These are phyloP conservation scores for Mycena sp. DNA, from an alignment of 1,284 basidiomycete species.

Conservation along the genomic window DNA sequence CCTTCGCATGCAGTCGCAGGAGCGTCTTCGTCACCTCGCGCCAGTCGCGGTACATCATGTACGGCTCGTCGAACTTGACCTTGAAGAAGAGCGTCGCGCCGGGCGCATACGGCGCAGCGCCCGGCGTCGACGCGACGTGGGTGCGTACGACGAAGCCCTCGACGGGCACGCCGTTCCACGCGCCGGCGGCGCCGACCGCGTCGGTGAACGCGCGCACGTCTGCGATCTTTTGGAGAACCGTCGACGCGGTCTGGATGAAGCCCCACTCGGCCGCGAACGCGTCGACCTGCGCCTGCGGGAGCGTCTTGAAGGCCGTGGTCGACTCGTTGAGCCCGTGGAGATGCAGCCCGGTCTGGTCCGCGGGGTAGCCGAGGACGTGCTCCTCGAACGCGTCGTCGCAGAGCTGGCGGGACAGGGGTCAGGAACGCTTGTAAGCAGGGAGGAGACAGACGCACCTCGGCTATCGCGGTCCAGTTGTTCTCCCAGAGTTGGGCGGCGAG, in stretches of 20 bases:
- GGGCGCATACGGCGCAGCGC: constrained; percentile 66
- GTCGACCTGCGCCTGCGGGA: constrained; percentile 74
- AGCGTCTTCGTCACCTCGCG: constrained; percentile 90
- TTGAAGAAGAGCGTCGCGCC: constrained; percentile 98
- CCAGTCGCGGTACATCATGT: constrained; percentile 99
- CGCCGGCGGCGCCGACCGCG: constrained; percentile 72
- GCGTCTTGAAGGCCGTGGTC: constrained; percentile 80
- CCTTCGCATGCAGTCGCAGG: constrained; percentile 53
- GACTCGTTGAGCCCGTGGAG: constrained; percentile 92
- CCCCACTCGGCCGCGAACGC: constrained; percentile 92
- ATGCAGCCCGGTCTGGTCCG: constrained; percentile 90
- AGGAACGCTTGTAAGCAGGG: background rate
- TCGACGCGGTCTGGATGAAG: constrained; percentile 84
- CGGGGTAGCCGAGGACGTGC: constrained; percentile 89
- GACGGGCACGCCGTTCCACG: constrained; percentile 87
- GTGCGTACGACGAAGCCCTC: constrained; percentile 98
- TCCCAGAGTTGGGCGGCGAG: constrained; percentile 84
- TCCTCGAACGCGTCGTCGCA: constrained; percentile 99
- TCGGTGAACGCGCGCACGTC: constrained; percentile 82
- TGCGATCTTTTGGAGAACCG: constrained; percentile 66
- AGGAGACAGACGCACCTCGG: constrained; percentile 70
- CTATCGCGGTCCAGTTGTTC: constrained; percentile 89
- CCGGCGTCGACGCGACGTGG: constrained; percentile 55
- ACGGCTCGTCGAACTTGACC: constrained; percentile 98
- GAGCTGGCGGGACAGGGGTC: constrained; percentile 65